Evolutionary conservation across 2,329 filamentous ascomycete genomes (phyloP).

Genomic region (Verticillium nubilum): DNA sequence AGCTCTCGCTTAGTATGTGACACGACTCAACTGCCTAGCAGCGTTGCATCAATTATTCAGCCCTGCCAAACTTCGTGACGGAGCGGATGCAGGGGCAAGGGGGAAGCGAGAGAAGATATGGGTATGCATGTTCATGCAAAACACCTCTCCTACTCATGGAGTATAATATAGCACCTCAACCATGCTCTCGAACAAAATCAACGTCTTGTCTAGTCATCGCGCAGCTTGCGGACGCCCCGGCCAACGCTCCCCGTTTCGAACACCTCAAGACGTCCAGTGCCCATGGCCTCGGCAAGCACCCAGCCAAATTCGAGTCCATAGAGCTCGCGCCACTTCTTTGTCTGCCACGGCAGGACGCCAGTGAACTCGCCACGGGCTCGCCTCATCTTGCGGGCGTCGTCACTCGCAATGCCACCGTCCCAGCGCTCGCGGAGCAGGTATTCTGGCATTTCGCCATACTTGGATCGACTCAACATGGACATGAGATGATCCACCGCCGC

Average conservation of each 20-base stretch:
- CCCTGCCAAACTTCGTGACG: neutral
- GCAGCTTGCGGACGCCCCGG: slow-evolving; percentile 49
- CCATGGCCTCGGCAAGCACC: slow-evolving; percentile 66
- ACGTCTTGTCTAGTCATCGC: neutral
- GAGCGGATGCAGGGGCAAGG: neutral
- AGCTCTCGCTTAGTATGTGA: neutral
- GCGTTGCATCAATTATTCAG: neutral
- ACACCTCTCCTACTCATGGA: neutral
- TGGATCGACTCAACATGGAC: slow-evolving; percentile 51
- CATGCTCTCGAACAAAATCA: neutral
- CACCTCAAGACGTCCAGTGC: slow-evolving; percentile 63
- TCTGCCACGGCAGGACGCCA: slow-evolving; percentile 54
- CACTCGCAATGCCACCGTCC: slow-evolving; percentile 56
- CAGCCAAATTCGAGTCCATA: slow-evolving; percentile 66
- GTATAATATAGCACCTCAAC: neutral
- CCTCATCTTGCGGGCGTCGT: slow-evolving; percentile 41
- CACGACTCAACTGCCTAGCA: neutral
- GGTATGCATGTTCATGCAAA: neutral
- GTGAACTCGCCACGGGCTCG: slow-evolving; percentile 48
- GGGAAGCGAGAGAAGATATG: neutral
- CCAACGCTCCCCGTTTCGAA: slow-evolving; percentile 75
- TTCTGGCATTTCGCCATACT: slow-evolving; percentile 59
- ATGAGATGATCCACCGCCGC: slow-evolving; percentile 58
- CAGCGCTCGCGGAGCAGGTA: slow-evolving; percentile 60
- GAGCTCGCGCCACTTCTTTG: slow-evolving; percentile 66